phyloP scores from a whole-genome alignment of 345 rosid genomes.

The Eucalyptus curtisii region DNA sequence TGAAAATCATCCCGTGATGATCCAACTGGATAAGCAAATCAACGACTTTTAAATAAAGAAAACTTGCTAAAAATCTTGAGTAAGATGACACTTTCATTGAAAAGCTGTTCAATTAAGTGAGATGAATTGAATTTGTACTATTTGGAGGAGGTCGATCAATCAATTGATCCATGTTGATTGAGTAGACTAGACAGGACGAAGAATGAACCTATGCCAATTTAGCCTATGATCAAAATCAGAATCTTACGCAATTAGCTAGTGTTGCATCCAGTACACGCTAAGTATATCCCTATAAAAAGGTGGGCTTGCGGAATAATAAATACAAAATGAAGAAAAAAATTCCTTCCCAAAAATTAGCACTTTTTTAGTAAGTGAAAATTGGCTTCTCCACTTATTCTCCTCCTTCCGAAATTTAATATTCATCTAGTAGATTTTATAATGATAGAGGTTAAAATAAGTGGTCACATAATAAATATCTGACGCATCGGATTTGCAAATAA shows the following conservation, averaged over 20 bases:
- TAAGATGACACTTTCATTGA: background rate
- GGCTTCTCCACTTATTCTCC: background rate
- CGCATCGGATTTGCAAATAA: background rate
- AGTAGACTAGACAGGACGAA: fast-evolving
- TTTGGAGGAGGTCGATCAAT: background rate
- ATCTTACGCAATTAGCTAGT: background rate
- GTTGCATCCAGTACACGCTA: background rate
- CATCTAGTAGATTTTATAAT: background rate
- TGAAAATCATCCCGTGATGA: fast-evolving
- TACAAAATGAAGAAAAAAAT: background rate
- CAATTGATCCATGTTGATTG: no score
- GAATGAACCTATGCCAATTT: fast-evolving
- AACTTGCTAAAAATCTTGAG: background rate
- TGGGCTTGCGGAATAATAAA: background rate
- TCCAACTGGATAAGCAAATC: background rate
- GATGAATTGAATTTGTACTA: background rate
- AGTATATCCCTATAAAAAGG: background rate
- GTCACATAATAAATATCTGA: background rate
- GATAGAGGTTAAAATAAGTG: no score
- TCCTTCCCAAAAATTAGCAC: background rate
- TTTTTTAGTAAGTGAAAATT: no score
- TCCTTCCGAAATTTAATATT: background rate
- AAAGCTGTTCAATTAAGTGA: background rate
- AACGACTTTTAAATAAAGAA: fast-evolving
- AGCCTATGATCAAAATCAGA: no score